Evolutionary conservation across 2,329 filamentous ascomycete species (phyloP).

Genomic region (Reticulascus tulasneorum): DNA sequence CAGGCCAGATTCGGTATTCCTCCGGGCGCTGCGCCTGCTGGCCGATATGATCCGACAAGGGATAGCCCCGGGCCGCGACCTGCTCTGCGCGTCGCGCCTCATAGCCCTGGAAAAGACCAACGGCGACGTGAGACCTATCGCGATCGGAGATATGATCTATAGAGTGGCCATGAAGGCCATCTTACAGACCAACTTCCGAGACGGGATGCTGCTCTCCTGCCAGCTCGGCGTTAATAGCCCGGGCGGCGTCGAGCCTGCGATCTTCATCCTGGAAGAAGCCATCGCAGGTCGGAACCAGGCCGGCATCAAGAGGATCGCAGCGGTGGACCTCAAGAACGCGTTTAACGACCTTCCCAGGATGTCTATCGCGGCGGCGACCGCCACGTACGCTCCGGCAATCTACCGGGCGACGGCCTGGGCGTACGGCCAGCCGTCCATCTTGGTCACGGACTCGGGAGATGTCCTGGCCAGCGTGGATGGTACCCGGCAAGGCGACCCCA

Average conservation of each 20-base stretch:
- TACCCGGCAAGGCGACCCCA: neutral
- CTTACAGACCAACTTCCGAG: neutral
- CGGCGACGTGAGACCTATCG: neutral
- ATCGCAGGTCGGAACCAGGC: neutral
- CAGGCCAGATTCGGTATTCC: neutral
- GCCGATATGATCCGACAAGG: slow-evolving; percentile 1
- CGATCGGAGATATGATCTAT: neutral
- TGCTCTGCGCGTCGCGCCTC: neutral
- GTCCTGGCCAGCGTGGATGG: neutral
- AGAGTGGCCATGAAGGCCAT: neutral
- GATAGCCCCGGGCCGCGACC: neutral
- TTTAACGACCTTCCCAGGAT: neutral
- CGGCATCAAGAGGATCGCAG: too few species aligned
- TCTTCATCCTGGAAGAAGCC: neutral
- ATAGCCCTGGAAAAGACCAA: too few species aligned
- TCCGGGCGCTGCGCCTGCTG: neutral
- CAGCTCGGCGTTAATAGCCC: neutral
- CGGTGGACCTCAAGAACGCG: neutral
- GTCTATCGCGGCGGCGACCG: neutral
- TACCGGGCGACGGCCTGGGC: too few species aligned
- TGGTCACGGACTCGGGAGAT: neutral
- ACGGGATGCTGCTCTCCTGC: neutral
- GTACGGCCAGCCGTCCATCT: neutral
- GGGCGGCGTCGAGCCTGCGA: neutral
- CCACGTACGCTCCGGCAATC: too few species aligned